Conservation (phyloP, 1,139 yeast species). For the Zhuliangozyma blackwelliae region DNA sequence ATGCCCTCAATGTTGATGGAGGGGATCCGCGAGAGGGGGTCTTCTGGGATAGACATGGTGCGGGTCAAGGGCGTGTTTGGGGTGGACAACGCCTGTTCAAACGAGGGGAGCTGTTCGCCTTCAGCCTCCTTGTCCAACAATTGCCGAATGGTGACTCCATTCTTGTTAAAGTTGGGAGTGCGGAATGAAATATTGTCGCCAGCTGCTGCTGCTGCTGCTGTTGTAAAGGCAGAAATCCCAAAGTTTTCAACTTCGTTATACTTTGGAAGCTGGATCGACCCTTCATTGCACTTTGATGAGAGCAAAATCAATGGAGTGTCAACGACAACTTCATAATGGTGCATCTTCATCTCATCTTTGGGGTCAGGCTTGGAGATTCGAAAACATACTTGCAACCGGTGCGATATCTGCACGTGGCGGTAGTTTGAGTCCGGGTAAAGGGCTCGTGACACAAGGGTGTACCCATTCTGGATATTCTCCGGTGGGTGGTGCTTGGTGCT, state of each 20-base stretch:
- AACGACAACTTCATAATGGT: conserved; percentile 84
- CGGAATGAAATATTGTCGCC: conserved; percentile 20
- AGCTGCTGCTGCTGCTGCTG: conserved; percentile 1
- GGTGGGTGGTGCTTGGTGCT: conserved; percentile 13
- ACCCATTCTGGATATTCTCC: conserved; percentile 36
- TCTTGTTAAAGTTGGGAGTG: conserved; percentile 31
- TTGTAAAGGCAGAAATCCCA: background rate
- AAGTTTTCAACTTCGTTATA: conserved; percentile 24
- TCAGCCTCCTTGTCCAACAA: conserved; percentile 14
- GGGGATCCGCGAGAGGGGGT: conserved; percentile 31
- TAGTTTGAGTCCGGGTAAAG: conserved; percentile 68
- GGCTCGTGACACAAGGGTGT: conserved; percentile 33
- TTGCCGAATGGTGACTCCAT: conserved; percentile 38
- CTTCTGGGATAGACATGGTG: conserved; percentile 33
- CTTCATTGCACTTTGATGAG: conserved; percentile 67
- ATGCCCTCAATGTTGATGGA: conserved; percentile 15
- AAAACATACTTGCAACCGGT: conserved; percentile 73
- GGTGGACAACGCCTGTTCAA: conserved; percentile 51
- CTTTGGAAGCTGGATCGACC: conserved; percentile 66
- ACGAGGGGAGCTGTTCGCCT: conserved; percentile 42
- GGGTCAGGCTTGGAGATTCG: conserved; percentile 69
- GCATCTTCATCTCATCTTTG: conserved; percentile 53
- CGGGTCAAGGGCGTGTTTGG: conserved; percentile 24
- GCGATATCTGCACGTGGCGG: conserved; percentile 66
- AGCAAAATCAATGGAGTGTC: conserved; percentile 78